Conservation (phyloP, 306 rosid genomes). For the Betula pendula region DNA sequence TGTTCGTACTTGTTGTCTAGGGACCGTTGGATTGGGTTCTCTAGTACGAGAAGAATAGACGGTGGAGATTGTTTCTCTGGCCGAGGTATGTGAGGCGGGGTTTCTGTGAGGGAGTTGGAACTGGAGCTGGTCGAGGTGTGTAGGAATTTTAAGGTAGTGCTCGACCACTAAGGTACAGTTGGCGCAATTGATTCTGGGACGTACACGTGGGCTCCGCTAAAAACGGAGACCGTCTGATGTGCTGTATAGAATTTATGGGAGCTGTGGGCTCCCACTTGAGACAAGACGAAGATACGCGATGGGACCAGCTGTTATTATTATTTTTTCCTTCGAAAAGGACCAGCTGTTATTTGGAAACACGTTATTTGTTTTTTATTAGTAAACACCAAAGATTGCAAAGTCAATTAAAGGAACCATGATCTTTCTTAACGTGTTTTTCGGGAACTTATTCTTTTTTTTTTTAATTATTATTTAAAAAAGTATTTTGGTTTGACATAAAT, state of each 20-base stretch:
- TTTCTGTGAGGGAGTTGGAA: not conserved
- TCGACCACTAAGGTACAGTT: slow-evolving; percentile 1
- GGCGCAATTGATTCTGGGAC: not conserved
- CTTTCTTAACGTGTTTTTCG: too few species aligned
- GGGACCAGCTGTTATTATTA: not conserved
- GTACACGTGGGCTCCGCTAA: not conserved
- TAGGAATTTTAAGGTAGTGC: not conserved
- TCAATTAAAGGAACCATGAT: too few species aligned
- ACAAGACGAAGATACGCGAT: not conserved
- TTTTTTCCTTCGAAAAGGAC: too few species aligned
- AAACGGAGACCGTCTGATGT: not conserved
- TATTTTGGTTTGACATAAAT: too few species aligned
- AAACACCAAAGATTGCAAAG: too few species aligned
- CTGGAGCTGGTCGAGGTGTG: slow-evolving; percentile 4
- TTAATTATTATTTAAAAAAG: too few species aligned
- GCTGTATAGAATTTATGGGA: not conserved
- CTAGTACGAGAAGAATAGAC: not conserved
- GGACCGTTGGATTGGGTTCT: slow-evolving; percentile 14
- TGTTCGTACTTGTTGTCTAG: not conserved
- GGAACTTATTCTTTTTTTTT: too few species aligned
- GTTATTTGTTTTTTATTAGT: not conserved
- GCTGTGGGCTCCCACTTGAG: not conserved
- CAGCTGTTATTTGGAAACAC: not conserved
- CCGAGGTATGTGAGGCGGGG: too few species aligned
- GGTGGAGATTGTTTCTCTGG: slow-evolving; percentile 15